These are phyloP conservation scores for Saccharomyces hybrid DNA, from an alignment of 1,139 yeast genomes.

Conservation along the genomic window DNA sequence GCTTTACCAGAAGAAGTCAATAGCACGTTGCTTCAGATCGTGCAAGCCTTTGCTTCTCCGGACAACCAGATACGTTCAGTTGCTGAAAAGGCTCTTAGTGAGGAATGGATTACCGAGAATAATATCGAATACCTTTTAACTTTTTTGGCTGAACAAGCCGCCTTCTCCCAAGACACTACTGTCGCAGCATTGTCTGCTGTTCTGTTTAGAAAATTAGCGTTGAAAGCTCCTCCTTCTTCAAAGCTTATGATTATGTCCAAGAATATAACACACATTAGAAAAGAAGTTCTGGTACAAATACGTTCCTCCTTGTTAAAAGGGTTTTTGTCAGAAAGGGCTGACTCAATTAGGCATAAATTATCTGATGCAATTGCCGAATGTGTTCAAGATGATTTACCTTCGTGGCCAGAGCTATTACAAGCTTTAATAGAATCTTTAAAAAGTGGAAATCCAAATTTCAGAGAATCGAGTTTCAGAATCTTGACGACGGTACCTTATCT, in stretches of 20 bases:
- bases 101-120: slow-evolving; percentile 62
- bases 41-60: slow-evolving; percentile 66
- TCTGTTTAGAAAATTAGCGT: slow-evolving; percentile 77
- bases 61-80: slow-evolving; percentile 66
- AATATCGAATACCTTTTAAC: slow-evolving; percentile 63
- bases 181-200: slow-evolving; percentile 61
- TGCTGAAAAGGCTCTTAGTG: slow-evolving; percentile 70
- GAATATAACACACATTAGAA: slow-evolving; percentile 63
- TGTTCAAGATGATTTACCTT: slow-evolving; percentile 55
- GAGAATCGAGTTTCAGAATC: slow-evolving; percentile 89
- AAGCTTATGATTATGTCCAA: slow-evolving; percentile 59
- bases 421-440: slow-evolving; percentile 62
- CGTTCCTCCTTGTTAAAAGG: slow-evolving; percentile 38
- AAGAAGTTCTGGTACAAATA: slow-evolving; percentile 53
- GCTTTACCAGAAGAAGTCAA: slow-evolving; percentile 57
- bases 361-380: slow-evolving; percentile 93
- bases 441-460: slow-evolving; percentile 35
- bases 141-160: slow-evolving; percentile 78
- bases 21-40: slow-evolving; percentile 48
- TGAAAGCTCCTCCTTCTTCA: slow-evolving; percentile 47
- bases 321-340: slow-evolving; percentile 44
- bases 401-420: slow-evolving; percentile 76
- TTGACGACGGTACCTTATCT: slow-evolving; percentile 78
- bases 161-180: slow-evolving; percentile 31
- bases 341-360: slow-evolving; percentile 74